Evolutionary conservation across 2,329 filamentous ascomycete species (phyloP).

Genomic region (Parafenestella ontariensis): DNA sequence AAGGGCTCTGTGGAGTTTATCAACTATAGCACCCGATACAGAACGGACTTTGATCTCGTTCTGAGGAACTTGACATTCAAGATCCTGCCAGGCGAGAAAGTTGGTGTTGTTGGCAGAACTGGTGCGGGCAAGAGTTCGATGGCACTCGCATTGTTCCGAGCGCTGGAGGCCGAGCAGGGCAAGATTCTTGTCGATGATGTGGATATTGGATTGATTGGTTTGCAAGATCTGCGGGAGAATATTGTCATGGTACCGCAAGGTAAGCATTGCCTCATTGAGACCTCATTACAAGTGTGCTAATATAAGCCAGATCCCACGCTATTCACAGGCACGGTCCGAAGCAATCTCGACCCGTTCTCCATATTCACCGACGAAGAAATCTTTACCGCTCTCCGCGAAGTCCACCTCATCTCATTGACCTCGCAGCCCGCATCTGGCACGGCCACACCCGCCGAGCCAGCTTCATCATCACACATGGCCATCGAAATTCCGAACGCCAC

Average conservation of each 20-base stretch:
- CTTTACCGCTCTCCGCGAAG: conserved; percentile 82
- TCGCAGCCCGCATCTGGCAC: conserved; percentile 49
- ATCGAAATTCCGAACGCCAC: conserved; percentile 45
- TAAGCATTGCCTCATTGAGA: conserved; percentile 17
- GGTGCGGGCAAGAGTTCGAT: conserved; percentile 97
- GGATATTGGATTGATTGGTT: conserved; percentile 87
- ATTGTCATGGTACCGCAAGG: conserved; percentile 95
- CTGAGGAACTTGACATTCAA: conserved; percentile 84
- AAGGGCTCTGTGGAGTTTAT: conserved; percentile 87
- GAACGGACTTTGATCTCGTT: conserved; percentile 85
- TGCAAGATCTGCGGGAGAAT: conserved; percentile 90
- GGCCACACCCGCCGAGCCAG: conserved; percentile 25
- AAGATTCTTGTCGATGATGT: conserved; percentile 89
- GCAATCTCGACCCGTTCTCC: conserved; percentile 90
- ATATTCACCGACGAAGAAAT: conserved; percentile 90
- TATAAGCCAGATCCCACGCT: conserved; percentile 75
- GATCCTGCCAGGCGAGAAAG: conserved; percentile 85
- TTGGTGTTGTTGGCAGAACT: conserved; percentile 94
- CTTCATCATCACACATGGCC: conserved; percentile 31
- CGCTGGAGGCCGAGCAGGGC: conserved; percentile 87
- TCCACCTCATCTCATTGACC: conserved; percentile 74
- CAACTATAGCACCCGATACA: conserved; percentile 87
- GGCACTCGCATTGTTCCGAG: conserved; percentile 90
- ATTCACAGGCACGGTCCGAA: conserved; percentile 90
- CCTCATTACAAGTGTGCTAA: conserved; percentile 19